Base-by-base conservation (phyloP, 176 grass and related monocot species). In the Lolium rigidum region DNA sequence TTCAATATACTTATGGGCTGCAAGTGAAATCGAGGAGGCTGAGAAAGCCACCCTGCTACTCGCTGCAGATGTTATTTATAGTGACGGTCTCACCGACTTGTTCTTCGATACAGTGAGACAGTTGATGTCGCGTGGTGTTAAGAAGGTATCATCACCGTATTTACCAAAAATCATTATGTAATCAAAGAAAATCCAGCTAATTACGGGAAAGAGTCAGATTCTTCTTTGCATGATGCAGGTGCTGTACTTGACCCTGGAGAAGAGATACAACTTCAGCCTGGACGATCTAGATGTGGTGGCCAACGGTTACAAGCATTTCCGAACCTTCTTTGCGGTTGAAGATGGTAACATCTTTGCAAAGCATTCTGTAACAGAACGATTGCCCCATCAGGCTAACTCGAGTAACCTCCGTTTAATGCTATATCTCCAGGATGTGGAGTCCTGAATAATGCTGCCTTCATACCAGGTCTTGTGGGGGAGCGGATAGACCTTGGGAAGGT, bases 11-110 rank as follows among this genome's bases (percentile, higher is more conserved):
- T 15, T 64, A 51, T 94, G 93, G 96, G 64, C 77, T 74, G 16
- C 44, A 80, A 50, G 13, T 85, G 96, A 95, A 77, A 94, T 95
- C 54, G 54, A 95, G 76, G 90, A 92, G 22, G 92, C 88, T 73
- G 93, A 92, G 84, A 77, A 81, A 84, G 91, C 91, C 38, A 89
- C 86, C 44, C 39, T 94, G 12, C 66, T 98, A 55, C 92, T 95
- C 25, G 90, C 96, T 44, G 93, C 90, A 18, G 96, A 98, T 91
- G 91, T 94, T 55, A 95, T 95, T 78, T 98, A 98, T 62, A 94
- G 86, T 44, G 91, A 98, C 17, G 84, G 92, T 14, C 89, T 98
- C 43, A 95, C 96, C 2, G 91, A 95, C 80, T 62, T 92, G 28
- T 95, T 98, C 35, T 98, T 98, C 0, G 17, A 78, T 35, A 88